Percentiles rank a stretch among this genome's conserved stretches.
phyloP scores from a whole-genome alignment of 208 protist genomes.

The Wallacemonas collosoma region DNA sequence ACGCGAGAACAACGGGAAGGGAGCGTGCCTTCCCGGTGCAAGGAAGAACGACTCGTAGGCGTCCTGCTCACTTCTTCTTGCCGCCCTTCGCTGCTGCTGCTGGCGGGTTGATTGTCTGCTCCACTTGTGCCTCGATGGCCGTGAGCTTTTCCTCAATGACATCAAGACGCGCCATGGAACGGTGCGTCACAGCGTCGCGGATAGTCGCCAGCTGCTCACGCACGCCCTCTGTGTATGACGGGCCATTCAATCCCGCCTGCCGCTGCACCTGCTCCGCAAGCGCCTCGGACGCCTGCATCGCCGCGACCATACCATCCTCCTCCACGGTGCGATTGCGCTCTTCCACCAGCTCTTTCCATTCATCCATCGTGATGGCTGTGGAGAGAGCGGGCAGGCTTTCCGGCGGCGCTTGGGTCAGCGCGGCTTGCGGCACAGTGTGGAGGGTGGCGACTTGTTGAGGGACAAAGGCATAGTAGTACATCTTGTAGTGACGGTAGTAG shows the following conservation, averaged over 20 bases:
- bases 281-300: constrained; percentile 37
- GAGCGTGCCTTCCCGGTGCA: no score
- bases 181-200: constrained; percentile 55
- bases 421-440: constrained; percentile 43
- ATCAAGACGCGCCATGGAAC: constrained; percentile 61
- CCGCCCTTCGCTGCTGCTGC: constrained; percentile 24
- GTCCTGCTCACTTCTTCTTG: constrained; percentile 41
- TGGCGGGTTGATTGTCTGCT: constrained; percentile 29
- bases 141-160: constrained; percentile 74
- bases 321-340: constrained; percentile 58
- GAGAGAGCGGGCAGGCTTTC: constrained; percentile 54
- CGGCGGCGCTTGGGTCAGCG: constrained; percentile 59
- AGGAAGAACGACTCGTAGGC: no score
- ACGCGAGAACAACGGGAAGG: no score
- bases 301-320: constrained; percentile 47
- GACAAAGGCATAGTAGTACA: constrained; percentile 92
- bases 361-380: constrained; percentile 48
- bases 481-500: constrained; percentile 93
- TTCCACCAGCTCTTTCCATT: constrained; percentile 76
- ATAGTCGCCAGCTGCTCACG: constrained; percentile 82
- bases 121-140: constrained; percentile 78
- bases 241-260: constrained; percentile 48
- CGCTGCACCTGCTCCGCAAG: constrained; percentile 45
- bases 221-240: constrained; percentile 68
- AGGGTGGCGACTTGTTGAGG: constrained; percentile 64